Base-by-base conservation (phyloP, 2,329 filamentous ascomycete genomes). In the Ceratocystis huliohia region DNA sequence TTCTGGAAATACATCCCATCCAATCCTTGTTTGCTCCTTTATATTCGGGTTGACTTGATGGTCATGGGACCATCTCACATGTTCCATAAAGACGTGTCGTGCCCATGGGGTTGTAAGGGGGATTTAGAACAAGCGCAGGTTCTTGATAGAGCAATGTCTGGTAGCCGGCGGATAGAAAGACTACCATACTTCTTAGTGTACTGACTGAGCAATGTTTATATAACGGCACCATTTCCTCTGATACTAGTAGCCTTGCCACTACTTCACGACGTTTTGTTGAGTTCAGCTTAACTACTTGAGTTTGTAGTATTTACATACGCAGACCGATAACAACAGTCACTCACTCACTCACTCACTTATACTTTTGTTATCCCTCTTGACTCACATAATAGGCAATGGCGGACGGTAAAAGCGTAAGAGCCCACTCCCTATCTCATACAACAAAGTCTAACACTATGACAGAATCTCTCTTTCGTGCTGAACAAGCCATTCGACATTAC, bases 391-490 rank as follows among this genome's bases (percentile, higher is more conserved):
- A 17, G n/a, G 41, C 28, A 46, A 67, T 67, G 66, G 59, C 59
- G 17, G 66, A 64, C 17, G 61, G 65, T 30, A 68, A 69, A 66
- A 69, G 68, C 41, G 68, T 68, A 68, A 56, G 68, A 64, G n/a
- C 15, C 7, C 2, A 48, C 17, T n/a, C 28, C 20, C 37, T 46
- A 17, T 44, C 15, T 33, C 13, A 13, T 15, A 5, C 28, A 5
- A 8, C 28, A 61, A 28, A 15, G 22, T n/a, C 64, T 61, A 65
- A 67, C 66, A n/a, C 15, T 17, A 15, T 7, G 37, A 13, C 48
- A 90, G 88, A 94, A 94, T 76, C 84, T 88, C 70, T 94, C 89
- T 65, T 94, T 94, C 77, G 80, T 95, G 74, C 88, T 96, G 72
- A 85, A 92, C 76, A 88, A 88, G 71, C 81, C 86, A 68, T 81